phyloP scores from a whole-genome alignment of 2,329 filamentous ascomycete genomes.

The Apiospora arundinis region DNA sequence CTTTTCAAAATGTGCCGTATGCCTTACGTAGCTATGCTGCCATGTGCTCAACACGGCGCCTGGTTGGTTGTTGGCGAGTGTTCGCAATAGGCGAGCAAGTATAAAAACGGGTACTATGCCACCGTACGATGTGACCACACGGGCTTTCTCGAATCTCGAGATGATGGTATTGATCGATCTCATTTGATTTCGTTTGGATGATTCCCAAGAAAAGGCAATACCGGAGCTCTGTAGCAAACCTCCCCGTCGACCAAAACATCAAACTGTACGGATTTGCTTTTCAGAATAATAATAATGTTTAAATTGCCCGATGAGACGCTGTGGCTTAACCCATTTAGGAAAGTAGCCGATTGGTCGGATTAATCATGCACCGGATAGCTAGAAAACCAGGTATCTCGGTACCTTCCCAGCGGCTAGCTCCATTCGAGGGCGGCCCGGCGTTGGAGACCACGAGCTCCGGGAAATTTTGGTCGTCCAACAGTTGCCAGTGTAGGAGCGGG shows the following conservation, averaged over 20 bases:
- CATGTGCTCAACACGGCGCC: neutral
- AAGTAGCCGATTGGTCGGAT: neutral
- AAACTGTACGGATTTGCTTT: neutral
- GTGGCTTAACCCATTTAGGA: neutral
- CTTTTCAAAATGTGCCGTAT: neutral
- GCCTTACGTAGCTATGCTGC: neutral
- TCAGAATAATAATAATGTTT: neutral
- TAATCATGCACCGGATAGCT: conserved; percentile 3
- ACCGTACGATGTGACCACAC: neutral
- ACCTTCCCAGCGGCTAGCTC: neutral
- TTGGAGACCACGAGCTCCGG: conserved; percentile 3
- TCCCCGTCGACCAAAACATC: neutral
- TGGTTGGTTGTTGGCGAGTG: neutral
- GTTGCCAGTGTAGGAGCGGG: neutral
- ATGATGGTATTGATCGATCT: neutral
- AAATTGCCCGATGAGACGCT: neutral
- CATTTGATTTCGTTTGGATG: neutral
- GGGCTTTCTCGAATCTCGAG: neutral
- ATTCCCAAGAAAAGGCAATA: neutral
- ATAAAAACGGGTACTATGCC: neutral
- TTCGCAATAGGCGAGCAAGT: neutral
- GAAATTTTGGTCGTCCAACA: conserved; percentile 5
- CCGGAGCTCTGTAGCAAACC: neutral
- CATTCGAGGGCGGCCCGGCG: neutral
- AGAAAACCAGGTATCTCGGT: neutral